Percentiles rank a stretch among this genome's conserved stretches.
phyloP scores from a whole-genome alignment of 2,329 filamentous ascomycete genomes.

The Fusarium anguioides region DNA sequence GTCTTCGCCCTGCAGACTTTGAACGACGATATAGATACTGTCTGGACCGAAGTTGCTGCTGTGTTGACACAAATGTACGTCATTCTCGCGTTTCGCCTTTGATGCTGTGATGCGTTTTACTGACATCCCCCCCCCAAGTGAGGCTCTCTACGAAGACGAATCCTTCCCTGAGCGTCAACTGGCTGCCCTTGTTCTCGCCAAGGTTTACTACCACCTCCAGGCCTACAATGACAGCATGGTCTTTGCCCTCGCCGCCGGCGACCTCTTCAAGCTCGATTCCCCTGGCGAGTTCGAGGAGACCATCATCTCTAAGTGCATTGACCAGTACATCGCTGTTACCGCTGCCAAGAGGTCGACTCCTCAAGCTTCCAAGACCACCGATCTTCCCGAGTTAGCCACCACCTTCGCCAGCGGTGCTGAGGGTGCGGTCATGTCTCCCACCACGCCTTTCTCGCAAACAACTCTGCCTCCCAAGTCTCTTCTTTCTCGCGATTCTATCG shows the following conservation, averaged over 20 bases:
- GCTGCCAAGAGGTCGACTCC: slow-evolving; percentile 62
- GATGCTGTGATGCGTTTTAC: slow-evolving; percentile 4
- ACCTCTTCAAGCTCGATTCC: slow-evolving; percentile 92
- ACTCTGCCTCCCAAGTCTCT: slow-evolving; percentile 93
- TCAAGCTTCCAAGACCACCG: slow-evolving; percentile 56
- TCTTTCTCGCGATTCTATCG: slow-evolving; percentile 81
- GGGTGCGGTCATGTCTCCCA: slow-evolving; percentile 84
- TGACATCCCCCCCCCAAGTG: slow-evolving; percentile 64
- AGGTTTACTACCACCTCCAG: slow-evolving; percentile 98
- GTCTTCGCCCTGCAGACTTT: slow-evolving; percentile 94
- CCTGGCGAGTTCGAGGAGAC: slow-evolving; percentile 98
- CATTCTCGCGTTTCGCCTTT: slow-evolving; percentile 4
- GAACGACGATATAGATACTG: slow-evolving; percentile 94
- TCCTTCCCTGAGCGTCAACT: slow-evolving; percentile 93
- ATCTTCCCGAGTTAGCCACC: slow-evolving; percentile 78
- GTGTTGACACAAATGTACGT: slow-evolving; percentile 90
- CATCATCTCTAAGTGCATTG: slow-evolving; percentile 97
- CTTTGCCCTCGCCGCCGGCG: slow-evolving; percentile 93
- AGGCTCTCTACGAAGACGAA: slow-evolving; percentile 97
- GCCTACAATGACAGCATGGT: slow-evolving; percentile 99
- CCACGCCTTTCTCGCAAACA: slow-evolving; percentile 94
- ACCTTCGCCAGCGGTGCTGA: slow-evolving; percentile 79
- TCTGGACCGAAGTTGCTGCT: slow-evolving; percentile 97
- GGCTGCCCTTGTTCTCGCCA: slow-evolving; percentile 92
- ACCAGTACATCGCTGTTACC: slow-evolving; percentile 90